A percentile compares a stretch with the other conserved stretches of the same genome.
These are phyloP conservation scores for Xylaria sp. DNA, from an alignment of 2,329 filamentous ascomycete species.

Conservation along the genomic window DNA sequence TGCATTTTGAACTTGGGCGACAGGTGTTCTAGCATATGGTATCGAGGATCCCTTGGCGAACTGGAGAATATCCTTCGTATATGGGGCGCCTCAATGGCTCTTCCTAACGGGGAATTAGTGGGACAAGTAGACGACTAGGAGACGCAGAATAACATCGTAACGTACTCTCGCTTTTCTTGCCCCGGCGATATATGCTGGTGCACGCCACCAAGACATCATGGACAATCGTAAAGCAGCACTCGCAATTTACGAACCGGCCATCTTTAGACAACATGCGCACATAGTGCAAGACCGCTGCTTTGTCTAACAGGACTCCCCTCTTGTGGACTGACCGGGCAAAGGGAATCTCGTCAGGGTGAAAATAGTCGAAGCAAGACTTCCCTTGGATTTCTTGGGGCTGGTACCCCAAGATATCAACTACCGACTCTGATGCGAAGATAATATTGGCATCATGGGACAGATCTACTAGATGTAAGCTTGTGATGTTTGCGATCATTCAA, in stretches of 20 bases:
- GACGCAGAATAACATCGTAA: constrained; percentile 38
- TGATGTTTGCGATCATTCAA: constrained; percentile 21
- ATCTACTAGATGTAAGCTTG: constrained; percentile 60
- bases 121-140: not conserved
- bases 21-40: constrained; percentile 88
- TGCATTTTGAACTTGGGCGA: constrained; percentile 80
- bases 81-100: constrained; percentile 79
- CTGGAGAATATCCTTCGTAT: constrained; percentile 83
- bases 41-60: constrained; percentile 83
- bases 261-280: constrained; percentile 74
- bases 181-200: constrained; percentile 78
- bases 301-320: constrained; percentile 80
- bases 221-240: constrained; percentile 90
- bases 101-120: constrained; percentile 60
- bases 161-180: constrained; percentile 79
- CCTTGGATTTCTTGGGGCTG: constrained; percentile 78
- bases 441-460: constrained; percentile 79
- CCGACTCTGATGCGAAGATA: constrained; percentile 84
- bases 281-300: constrained; percentile 85
- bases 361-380: constrained; percentile 85
- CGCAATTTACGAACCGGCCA: constrained; percentile 80
- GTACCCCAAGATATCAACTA: constrained; percentile 78
- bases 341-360: constrained; percentile 82
- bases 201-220: constrained; percentile 89
- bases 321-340: constrained; percentile 78